Percentiles rank a stretch among this genome's conserved stretches.
Evolutionary conservation across 306 rosid genomes (phyloP).

Genomic region (Quercus variabilis): DNA sequence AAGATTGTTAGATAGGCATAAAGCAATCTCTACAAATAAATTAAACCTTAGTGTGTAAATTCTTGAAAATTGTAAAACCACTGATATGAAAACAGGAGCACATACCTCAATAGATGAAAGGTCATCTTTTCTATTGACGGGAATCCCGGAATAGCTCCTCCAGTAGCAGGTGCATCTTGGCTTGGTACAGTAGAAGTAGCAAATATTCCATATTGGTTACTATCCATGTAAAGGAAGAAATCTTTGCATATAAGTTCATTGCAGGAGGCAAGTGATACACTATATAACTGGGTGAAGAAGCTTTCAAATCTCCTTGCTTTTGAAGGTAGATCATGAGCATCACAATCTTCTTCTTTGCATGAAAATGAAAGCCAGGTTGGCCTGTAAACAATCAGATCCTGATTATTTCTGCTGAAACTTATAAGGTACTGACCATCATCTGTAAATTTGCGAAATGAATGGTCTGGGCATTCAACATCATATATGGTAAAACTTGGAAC

Average conservation of each 20-base stretch:
- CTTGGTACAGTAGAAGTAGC: slow-evolving; percentile 84
- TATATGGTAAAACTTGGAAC: slow-evolving; percentile 81
- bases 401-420: slow-evolving; percentile 82
- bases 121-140: slow-evolving; percentile 89
- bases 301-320: slow-evolving; percentile 79
- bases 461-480: slow-evolving; percentile 90
- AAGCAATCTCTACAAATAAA: slow-evolving; percentile 6
- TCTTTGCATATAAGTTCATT: slow-evolving; percentile 90
- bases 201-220: slow-evolving; percentile 71
- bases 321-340: slow-evolving; percentile 63
- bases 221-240: slow-evolving; percentile 88
- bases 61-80: neutral
- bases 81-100: slow-evolving; percentile 10
- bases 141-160: slow-evolving; percentile 87
- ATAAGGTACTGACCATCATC: slow-evolving; percentile 93
- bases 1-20: neutral
- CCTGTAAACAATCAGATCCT: slow-evolving; percentile 78
- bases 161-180: slow-evolving; percentile 64
- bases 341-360: slow-evolving; percentile 78
- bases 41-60: neutral
- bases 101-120: slow-evolving; percentile 79
- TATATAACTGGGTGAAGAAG: slow-evolving; percentile 73
- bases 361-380: slow-evolving; percentile 91
- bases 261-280: slow-evolving; percentile 72
- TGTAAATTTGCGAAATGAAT: slow-evolving; percentile 86